Base-by-base conservation (phyloP, 2,329 filamentous ascomycete genomes). In the Pseudogymnoascus destructans region DNA sequence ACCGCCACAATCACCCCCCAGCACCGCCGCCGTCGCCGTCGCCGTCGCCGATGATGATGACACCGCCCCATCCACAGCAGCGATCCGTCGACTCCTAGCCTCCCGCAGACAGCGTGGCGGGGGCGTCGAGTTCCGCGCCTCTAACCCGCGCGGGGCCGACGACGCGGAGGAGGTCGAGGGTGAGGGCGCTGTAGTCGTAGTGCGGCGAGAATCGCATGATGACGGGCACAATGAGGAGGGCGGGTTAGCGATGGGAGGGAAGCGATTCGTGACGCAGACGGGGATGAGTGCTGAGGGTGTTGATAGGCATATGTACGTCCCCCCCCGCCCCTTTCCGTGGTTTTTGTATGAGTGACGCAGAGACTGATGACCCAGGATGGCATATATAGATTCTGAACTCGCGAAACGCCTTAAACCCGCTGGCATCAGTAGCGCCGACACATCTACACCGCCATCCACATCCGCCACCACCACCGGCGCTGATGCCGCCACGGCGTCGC, bases 331-430 rank as follows among this genome's bases (percentile, higher is more conserved):
- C 23, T 25, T 25, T 25, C 23, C 6, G 5, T 25, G 23, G 23
- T 30, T 5, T 2, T 10, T 9, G 9, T 9, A 9, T 30, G 27
- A 30, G 23, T 25, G 27, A 30, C 8, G 8, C 27, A 30, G 70
- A 67, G 70, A 73, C 86, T 90, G 81, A 90, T 81, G 74, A 75
- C 79, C 77, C 75, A 82, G 87, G 86, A 85, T 82, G 78, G 82
- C 85, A 74, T 91, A 87, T 73, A 84, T 91, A 89, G 87, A 90
- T 76, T 84, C 86, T 65, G 82, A 86, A 72, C 74, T 90, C 71
- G 84, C 85, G 79, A 85, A 78, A 73, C 73, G 79, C 68, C 76
- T 78, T 67, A 13, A 57, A 3, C 33, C n/a, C 19, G 19, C 27
- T 49, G 56, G 33, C 56, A n/a, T n/a, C n/a, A 46, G 32, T 35